Evolutionary conservation across 192 early-diverging fungal genomes (phyloP), one percentile per base, ranked within the genome.

Genomic region (Dissophora ornata): DNA sequence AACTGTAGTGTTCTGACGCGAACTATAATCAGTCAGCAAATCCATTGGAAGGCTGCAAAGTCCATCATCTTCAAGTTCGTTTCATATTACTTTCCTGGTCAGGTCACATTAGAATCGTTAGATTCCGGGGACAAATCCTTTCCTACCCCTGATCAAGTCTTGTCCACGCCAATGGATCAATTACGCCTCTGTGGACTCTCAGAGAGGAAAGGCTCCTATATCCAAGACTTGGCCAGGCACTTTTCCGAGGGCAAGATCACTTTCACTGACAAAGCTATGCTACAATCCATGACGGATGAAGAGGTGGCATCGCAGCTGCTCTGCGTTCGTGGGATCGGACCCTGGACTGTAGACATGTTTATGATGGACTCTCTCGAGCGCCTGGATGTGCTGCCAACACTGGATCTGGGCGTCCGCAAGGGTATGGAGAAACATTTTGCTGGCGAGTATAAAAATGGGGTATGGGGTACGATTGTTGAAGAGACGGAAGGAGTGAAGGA

Each of bases 341-440:
- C 54, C 3, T 75, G 71, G 71, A 75, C 71, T 13, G 63, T 75
- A 18, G 71, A 75, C 24, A 75, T 75, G 71, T 75, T 75, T 30
- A 54, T 75, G 71, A 75, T 75, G 63, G n/a, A 46, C n/a, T 52
- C 71, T 7, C 63, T 75, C 1, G 71, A 67, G 29, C 71, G 71
- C 2, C 29, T 75, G 34, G 71, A 75, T 61, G 44, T 75, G 3
- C 32, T 75, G 7, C 71, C 71, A 13, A 75, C 71, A 2, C 28
- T 75, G 26, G 71, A 75, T 36, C 33, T 75, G 24, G 71, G 71
- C 2, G 36, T 75, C 4, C 62, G 71, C 18, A 57, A 15, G 19
- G 71, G 71, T 2, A 75, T 75, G 71, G 71, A 75, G 34, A 75
- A 55, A 33, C 71, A 75, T 44, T 75, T 75, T 24, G 44, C 29